Conservation (phyloP, 352 stramenopile species). For the Pythium dissotocum region DNA sequence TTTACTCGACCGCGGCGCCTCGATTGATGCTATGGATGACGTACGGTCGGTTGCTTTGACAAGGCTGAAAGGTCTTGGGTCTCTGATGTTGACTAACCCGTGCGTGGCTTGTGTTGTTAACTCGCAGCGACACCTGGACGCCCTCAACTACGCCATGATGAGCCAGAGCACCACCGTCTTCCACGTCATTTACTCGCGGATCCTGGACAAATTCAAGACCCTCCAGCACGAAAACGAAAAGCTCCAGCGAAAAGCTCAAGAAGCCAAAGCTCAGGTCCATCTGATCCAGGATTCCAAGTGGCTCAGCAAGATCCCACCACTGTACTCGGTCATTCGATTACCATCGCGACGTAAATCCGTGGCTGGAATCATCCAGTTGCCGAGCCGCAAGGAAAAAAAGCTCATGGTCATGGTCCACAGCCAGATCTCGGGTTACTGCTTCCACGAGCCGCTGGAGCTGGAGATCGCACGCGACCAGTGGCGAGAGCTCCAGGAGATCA, state of each 20-base stretch:
- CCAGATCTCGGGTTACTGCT: slow-evolving; percentile 24
- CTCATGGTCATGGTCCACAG: slow-evolving; percentile 25
- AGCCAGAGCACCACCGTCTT: slow-evolving; percentile 26
- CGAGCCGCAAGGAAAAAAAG: slow-evolving; percentile 17
- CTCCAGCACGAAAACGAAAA: slow-evolving; percentile 27
- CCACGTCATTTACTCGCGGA: slow-evolving; percentile 25
- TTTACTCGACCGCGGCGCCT: slow-evolving; percentile 25
- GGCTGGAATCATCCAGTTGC: slow-evolving; percentile 10
- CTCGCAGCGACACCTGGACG: slow-evolving; percentile 21
- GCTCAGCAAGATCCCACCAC: slow-evolving; percentile 27
- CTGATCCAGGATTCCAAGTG: slow-evolving; percentile 26
- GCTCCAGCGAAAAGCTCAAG: slow-evolving; percentile 24
- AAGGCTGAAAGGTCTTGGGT: not conserved
- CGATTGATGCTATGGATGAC: slow-evolving; percentile 25
- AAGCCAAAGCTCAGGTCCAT: slow-evolving; percentile 26
- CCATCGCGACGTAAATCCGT: slow-evolving; percentile 18
- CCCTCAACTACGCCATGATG: slow-evolving; percentile 28
- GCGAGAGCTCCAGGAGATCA: slow-evolving; percentile 23
- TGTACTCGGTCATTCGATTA: slow-evolving; percentile 21
- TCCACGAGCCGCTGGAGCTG: slow-evolving; percentile 22
- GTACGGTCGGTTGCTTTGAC: slow-evolving; percentile 21
- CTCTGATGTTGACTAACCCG: not conserved
- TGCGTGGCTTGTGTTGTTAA: not conserved
- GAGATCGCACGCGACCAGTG: slow-evolving; percentile 23
- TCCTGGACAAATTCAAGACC: slow-evolving; percentile 25